Conservation (phyloP, 148 eudicot genomes). For the Vaccinium myrtillus region DNA sequence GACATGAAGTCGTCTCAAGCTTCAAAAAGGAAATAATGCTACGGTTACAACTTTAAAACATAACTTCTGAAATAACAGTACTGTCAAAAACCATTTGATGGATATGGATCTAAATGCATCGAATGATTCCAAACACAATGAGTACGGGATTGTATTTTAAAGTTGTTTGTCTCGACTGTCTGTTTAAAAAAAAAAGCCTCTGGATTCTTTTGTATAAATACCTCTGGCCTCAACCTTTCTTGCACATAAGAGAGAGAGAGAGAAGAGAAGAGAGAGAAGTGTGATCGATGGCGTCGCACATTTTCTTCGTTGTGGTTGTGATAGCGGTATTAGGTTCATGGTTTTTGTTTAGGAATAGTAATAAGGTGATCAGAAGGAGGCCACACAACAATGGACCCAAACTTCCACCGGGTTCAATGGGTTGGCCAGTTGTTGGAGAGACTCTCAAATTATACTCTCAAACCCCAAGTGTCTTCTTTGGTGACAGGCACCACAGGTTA, state of each 20-base stretch:
- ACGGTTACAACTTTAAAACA: no score
- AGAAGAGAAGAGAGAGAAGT: background rate
- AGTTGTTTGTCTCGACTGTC: no score
- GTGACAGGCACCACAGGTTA: constrained; percentile 20
- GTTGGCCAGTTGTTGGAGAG: constrained; percentile 28
- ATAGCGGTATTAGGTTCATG: background rate
- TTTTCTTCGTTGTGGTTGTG: background rate
- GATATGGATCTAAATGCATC: no score
- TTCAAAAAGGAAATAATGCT: no score
- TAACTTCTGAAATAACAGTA: no score
- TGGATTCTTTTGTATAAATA: background rate
- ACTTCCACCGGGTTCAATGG: constrained; percentile 24
- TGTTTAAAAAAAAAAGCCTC: no score
- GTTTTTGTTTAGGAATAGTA: background rate
- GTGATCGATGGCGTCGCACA: background rate
- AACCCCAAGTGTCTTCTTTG: constrained; percentile 25
- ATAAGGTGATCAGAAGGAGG: background rate
- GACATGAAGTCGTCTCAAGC: no score
- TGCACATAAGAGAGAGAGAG: background rate
- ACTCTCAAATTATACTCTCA: constrained; percentile 24
- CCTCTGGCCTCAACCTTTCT: background rate
- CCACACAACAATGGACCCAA: background rate
- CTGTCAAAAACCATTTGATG: no score
- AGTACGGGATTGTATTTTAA: no score
- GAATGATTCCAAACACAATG: no score